Percentiles rank a stretch among this genome's conserved stretches.
phyloP scores from a whole-genome alignment of 2,329 filamentous ascomycete species.

The Sordariomycetes sp. region DNA sequence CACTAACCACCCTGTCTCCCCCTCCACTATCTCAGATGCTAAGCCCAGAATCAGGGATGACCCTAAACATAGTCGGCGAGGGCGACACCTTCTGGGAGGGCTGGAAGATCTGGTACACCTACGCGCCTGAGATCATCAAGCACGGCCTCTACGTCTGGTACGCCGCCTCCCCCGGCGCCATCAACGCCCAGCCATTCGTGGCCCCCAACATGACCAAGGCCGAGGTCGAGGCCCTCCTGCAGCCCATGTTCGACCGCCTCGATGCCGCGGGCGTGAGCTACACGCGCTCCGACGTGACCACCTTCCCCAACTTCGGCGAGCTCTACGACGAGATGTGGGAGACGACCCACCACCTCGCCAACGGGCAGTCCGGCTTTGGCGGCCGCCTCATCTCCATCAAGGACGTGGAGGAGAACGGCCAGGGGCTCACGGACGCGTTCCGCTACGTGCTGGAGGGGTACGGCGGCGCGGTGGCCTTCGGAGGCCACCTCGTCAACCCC shows the following conservation, averaged over 20 bases:
- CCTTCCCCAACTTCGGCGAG: conserved; percentile 36
- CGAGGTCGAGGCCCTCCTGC: conserved; percentile 31
- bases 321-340: conserved; percentile 13
- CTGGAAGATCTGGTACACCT: conserved; percentile 33
- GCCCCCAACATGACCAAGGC: conserved; percentile 31
- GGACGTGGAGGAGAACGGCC: conserved; percentile 21
- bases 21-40: not conserved
- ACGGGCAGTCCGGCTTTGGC: conserved; percentile 10
- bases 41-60: conserved; percentile 6
- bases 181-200: conserved; percentile 34
- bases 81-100: conserved; percentile 35
- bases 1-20: not conserved
- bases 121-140: conserved; percentile 26
- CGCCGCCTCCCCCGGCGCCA: conserved; percentile 32
- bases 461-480: conserved; percentile 19
- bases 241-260: conserved; percentile 30
- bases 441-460: conserved; percentile 14
- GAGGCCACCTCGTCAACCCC: conserved; percentile 23
- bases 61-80: conserved; percentile 11
- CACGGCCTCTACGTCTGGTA: conserved; percentile 34
- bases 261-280: conserved; percentile 20
- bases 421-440: conserved; percentile 22
- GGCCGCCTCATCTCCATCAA: conserved; percentile 24
- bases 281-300: conserved; percentile 25
- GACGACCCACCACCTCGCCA: conserved; percentile 1